Base-by-base conservation (phyloP, 2,329 filamentous ascomycete species). In the Colletotrichum viniferum region DNA sequence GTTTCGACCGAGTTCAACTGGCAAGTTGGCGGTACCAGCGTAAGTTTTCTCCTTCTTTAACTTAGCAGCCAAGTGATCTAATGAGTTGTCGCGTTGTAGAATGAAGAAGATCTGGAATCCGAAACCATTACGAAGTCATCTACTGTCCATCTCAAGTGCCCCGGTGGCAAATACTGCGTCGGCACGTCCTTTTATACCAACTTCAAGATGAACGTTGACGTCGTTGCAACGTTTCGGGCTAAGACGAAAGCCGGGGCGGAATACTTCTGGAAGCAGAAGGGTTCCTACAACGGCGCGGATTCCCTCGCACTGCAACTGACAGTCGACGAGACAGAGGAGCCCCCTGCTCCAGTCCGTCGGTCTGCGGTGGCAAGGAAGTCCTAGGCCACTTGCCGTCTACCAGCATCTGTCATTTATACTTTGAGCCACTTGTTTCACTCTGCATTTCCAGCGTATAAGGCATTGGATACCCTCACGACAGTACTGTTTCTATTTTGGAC, bases 141-240 rank as follows among this genome's bases (percentile, higher is more conserved):
- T 4, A 52, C 43, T 7, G 43, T 52, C 6, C 43, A 52, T 3
- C 43, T 77, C 8, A 73, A 56, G 34, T 77, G 75, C 34, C 72
- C 75, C 4, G 72, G 68, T 5, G 55, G 72, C 12, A 77, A 77
- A n/a, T 77, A 75, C 36, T 77, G 75, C 18, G 67, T 73, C 8
- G 75, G 72, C 16, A 61, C 66, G 1, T 73, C 75, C 16, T 77
- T 77, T 52, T 72, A 69, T 48, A 72, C 69, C 9, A 66, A 65
- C 7, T 77, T 62, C 30, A 77, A 74, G 63, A 36, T 77, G 14
- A 68, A 77, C 9, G 62, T 76, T 24, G 66, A 76, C 30, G 63
- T 71, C 3, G 72, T 71, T 4, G 74, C 70, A 2, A 77, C 74
- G 1, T 36, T 74, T 9, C n/a, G n/a, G 43, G 43, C 43, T 0